These are phyloP conservation scores for Pseudopediastrum boryanum DNA, from an alignment of 139 green algal species.

Conservation along the genomic window DNA sequence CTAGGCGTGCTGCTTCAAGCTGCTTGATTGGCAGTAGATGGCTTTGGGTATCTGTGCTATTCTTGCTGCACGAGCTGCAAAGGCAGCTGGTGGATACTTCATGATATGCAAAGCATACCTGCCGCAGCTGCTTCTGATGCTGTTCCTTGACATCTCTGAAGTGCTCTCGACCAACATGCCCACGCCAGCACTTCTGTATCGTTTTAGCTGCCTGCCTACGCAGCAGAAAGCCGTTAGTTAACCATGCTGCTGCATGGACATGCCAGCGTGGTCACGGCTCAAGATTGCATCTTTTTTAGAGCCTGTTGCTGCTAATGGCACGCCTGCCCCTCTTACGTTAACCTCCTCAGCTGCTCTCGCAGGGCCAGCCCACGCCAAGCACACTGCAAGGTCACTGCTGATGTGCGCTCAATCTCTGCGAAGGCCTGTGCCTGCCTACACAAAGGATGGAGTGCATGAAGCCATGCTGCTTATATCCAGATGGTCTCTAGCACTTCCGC, in stretches of 20 bases:
- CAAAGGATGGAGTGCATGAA: too few relatives aligned
- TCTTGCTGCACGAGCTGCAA: not conserved
- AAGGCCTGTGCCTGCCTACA: too few relatives aligned
- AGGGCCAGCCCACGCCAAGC: too few relatives aligned
- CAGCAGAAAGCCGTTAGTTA: not conserved
- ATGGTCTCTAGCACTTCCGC: too few relatives aligned
- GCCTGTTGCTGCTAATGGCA: not conserved
- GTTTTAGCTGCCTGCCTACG: slow-evolving; percentile 15
- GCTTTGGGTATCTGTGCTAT: not conserved
- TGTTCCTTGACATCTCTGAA: slow-evolving; percentile 31
- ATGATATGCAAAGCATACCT: slow-evolving; percentile 24
- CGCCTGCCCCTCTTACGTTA: not conserved
- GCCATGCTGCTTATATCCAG: too few relatives aligned
- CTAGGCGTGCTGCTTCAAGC: too few relatives aligned
- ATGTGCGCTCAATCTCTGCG: too few relatives aligned
- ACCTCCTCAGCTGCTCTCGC: not conserved
- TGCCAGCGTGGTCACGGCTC: too few relatives aligned
- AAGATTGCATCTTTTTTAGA: not conserved
- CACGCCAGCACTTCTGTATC: slow-evolving; percentile 60
- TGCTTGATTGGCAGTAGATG: too few relatives aligned
- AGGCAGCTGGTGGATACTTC: not conserved
- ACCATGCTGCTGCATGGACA: not conserved
- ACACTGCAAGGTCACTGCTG: too few relatives aligned
- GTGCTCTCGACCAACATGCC: slow-evolving; percentile 50
- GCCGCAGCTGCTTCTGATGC: slow-evolving; percentile 41